Conservation (phyloP, 495 filamentous ascomycete species). For the Annulohypoxylon stygium region DNA sequence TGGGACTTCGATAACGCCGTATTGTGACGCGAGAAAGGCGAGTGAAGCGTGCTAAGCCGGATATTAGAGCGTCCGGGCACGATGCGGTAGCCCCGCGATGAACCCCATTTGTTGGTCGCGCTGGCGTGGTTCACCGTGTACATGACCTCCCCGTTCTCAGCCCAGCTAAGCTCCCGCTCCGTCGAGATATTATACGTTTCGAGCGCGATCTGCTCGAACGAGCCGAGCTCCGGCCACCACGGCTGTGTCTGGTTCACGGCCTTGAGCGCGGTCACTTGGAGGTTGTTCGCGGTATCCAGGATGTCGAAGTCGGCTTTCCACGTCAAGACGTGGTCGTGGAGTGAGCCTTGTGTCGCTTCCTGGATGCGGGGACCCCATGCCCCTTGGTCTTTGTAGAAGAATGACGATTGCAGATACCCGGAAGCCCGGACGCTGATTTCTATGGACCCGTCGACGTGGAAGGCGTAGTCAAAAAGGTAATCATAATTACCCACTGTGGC, state of each 20-base stretch:
- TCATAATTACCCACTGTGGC: slow-evolving; percentile 70
- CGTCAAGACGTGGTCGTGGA: slow-evolving; percentile 67
- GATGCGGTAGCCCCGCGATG: slow-evolving; percentile 68
- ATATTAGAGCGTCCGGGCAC: slow-evolving; percentile 57
- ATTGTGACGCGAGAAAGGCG: slow-evolving; percentile 59
- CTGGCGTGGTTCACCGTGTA: slow-evolving; percentile 64
- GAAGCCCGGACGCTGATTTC: slow-evolving; percentile 68
- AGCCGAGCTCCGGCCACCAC: slow-evolving; percentile 60
- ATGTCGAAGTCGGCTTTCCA: slow-evolving; percentile 70
- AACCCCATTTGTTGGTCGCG: slow-evolving; percentile 63
- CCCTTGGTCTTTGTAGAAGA: slow-evolving; percentile 59
- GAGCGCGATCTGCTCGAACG: slow-evolving; percentile 64
- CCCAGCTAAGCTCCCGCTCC: slow-evolving; percentile 64
- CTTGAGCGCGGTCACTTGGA: slow-evolving; percentile 59
- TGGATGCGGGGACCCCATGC: slow-evolving; percentile 65
- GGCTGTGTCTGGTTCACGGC: slow-evolving; percentile 60
- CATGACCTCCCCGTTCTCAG: slow-evolving; percentile 61
- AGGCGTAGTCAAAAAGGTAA: slow-evolving; percentile 62
- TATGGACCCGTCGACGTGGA: slow-evolving; percentile 69
- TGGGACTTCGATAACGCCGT: slow-evolving; percentile 63
- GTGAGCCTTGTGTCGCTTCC: slow-evolving; percentile 59
- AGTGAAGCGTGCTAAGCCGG: slow-evolving; percentile 63
- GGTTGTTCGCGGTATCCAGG: slow-evolving; percentile 60
- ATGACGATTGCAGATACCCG: slow-evolving; percentile 69
- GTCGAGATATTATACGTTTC: slow-evolving; percentile 54